phyloP scores from a whole-genome alignment of 371 early-diverging fungal species.

The Haplosporangium sp. region DNA sequence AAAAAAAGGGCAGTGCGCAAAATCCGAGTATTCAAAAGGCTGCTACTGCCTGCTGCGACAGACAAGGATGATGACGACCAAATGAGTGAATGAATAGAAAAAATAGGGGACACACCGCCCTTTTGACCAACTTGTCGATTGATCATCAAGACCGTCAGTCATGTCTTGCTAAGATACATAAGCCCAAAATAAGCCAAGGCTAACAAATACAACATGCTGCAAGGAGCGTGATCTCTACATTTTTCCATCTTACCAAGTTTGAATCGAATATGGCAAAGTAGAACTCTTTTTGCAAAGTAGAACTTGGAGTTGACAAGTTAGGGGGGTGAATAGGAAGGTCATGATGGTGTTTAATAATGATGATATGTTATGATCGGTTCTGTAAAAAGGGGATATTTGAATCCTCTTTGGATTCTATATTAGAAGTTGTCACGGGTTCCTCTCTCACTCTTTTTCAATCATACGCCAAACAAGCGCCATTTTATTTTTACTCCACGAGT shows the following conservation, averaged over 20 bases:
- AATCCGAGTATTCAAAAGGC: background rate
- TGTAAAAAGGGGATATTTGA: background rate
- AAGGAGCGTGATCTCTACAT: slow-evolving; percentile 12
- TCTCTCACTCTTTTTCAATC: background rate
- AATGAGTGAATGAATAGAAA: slow-evolving; percentile 11
- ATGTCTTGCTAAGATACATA: background rate
- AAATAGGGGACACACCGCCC: slow-evolving; percentile 11
- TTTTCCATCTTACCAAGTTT: background rate
- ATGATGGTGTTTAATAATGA: slow-evolving; percentile 3
- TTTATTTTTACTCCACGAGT: slow-evolving; percentile 20
- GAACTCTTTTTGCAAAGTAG: background rate
- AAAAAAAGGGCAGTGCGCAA: slow-evolving; percentile 15
- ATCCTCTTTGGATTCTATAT: slow-evolving; percentile 13
- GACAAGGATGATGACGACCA: slow-evolving; percentile 9
- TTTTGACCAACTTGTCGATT: slow-evolving; percentile 3
- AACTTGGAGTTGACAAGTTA: background rate
- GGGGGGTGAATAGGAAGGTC: background rate
- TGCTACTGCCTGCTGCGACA: slow-evolving; percentile 8
- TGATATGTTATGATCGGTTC: background rate
- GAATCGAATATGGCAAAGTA: no score
- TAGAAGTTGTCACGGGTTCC: slow-evolving; percentile 13
- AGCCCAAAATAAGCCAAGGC: background rate
- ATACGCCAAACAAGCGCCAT: background rate
- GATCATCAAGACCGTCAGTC: background rate
- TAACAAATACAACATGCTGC: background rate